Evolutionary conservation across 176 grass and related monocot genomes (phyloP).

Genomic region (Typha latifolia): DNA sequence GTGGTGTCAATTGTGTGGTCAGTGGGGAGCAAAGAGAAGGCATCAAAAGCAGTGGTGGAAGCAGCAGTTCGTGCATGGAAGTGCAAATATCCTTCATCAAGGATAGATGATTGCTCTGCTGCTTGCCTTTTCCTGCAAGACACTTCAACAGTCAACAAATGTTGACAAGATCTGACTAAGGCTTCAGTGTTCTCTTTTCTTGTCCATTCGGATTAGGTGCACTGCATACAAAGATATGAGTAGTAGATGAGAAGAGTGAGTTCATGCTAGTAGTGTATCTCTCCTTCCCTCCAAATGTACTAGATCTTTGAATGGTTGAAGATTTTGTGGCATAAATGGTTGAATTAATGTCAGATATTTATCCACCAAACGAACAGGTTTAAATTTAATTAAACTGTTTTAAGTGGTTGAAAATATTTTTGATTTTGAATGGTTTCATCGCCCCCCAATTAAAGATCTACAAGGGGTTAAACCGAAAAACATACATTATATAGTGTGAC

Average conservation of each 20-base stretch:
- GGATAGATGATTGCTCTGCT: slow-evolving; percentile 80
- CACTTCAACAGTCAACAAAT: background rate
- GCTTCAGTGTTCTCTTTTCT: background rate
- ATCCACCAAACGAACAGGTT: no score
- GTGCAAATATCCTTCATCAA: slow-evolving; percentile 53
- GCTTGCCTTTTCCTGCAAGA: slow-evolving; percentile 81
- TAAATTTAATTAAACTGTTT: no score
- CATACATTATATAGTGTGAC: no score
- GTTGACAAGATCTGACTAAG: background rate
- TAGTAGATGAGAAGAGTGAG: background rate
- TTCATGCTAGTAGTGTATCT: background rate
- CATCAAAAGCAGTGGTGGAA: slow-evolving; percentile 72
- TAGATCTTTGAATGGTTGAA: no score
- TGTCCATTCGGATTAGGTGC: background rate
- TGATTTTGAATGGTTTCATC: no score
- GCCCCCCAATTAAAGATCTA: no score
- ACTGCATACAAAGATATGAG: background rate
- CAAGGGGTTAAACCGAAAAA: no score
- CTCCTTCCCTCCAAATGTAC: no score
- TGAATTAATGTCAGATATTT: no score
- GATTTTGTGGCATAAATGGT: background rate
- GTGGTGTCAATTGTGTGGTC: slow-evolving; percentile 69
- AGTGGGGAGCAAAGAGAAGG: slow-evolving; percentile 53
- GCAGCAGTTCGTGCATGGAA: slow-evolving; percentile 59
- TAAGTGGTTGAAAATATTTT: no score